Evolutionary conservation across 768 basidiomycete species (phyloP), one percentile per base, ranked within the genome.

Genomic region (Rhodosporidiobolus odoratus): DNA sequence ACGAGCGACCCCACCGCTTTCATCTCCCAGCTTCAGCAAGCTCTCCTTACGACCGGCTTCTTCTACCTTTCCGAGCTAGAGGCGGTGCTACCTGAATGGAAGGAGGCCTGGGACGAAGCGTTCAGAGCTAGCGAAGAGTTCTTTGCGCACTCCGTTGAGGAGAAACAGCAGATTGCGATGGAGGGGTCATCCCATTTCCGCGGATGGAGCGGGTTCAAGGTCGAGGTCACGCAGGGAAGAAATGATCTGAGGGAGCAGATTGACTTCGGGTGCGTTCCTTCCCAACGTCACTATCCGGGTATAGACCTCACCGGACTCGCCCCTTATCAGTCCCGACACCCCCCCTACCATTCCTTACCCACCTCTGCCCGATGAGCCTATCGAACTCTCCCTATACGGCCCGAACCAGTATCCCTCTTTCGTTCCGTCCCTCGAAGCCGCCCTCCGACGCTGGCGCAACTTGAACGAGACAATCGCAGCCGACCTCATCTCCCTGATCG

Each of bases 231-330:
- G 9, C 50, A 52, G 17, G 66, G 62, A 8, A 32, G 40, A 43
- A 52, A 50, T 10, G 71, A 72, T 40, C 30, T 64, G 43, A 19
- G 66, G 13, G 71, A 72, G 30, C 71, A 72, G 62, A 68, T 72
- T 41, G 71, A 72, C 57, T 27, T 72, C 2, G 71, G 62, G 69
- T 70, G 32, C 34, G 69, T 54, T 9, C 19, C 37, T n/a, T 34
- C 7, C n/a, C 56, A 41, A 21, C 15, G 27, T 21, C 15, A 8
- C 6, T 25, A n/a, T 32, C 7, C 27, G 1, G 8, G 19, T 15
- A 10, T 37, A 16, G 23, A 7, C 34, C 19, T 30, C 15, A 12
- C 45, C 48, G 27, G 7, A 6, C 32, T 19, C 23, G 32, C 32
- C 19, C 16, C 30, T 35, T 0, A 21, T 3, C 52, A 60, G 58